These are phyloP conservation scores for Hypoxylon crocopeplum DNA, from an alignment of 495 filamentous ascomycete genomes.

Conservation along the genomic window DNA sequence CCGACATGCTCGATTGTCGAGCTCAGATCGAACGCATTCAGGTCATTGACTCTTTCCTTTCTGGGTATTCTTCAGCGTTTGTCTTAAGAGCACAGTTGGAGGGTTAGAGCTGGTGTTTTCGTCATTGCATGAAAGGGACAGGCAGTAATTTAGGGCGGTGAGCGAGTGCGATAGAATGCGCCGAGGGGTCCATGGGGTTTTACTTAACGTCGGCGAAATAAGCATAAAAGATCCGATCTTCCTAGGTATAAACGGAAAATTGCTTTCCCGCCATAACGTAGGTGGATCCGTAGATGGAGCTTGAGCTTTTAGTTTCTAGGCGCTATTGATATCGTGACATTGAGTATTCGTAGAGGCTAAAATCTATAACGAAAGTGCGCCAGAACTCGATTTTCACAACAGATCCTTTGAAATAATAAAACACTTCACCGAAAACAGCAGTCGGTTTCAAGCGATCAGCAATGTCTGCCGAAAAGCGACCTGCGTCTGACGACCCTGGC, in stretches of 20 bases:
- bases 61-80: background rate
- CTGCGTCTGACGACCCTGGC: slow-evolving; percentile 78
- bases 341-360: too few relatives aligned
- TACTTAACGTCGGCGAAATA: slow-evolving; percentile 9
- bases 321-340: background rate
- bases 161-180: background rate
- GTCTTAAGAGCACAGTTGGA: background rate
- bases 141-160: slow-evolving; percentile 14
- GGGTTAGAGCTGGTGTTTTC: too few relatives aligned
- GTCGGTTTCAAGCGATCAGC: background rate
- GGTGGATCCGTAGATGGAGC: too few relatives aligned
- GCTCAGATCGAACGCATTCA: slow-evolving; percentile 20
- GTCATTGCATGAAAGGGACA: background rate
- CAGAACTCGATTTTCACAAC: too few relatives aligned
- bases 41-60: slow-evolving; percentile 29
- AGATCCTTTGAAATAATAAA: too few relatives aligned
- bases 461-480: slow-evolving; percentile 92
- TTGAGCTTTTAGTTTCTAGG: too few relatives aligned
- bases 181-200: too few relatives aligned
- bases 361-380: too few relatives aligned
- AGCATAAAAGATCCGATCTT: slow-evolving; percentile 7
- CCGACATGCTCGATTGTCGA: slow-evolving; percentile 66
- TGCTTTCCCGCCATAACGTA: slow-evolving; percentile 13
- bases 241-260: slow-evolving; percentile 16
- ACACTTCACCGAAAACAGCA: too few relatives aligned